Evolutionary conservation across 805 yeast species (phyloP).

Genomic region (Ogataea glucozyma): DNA sequence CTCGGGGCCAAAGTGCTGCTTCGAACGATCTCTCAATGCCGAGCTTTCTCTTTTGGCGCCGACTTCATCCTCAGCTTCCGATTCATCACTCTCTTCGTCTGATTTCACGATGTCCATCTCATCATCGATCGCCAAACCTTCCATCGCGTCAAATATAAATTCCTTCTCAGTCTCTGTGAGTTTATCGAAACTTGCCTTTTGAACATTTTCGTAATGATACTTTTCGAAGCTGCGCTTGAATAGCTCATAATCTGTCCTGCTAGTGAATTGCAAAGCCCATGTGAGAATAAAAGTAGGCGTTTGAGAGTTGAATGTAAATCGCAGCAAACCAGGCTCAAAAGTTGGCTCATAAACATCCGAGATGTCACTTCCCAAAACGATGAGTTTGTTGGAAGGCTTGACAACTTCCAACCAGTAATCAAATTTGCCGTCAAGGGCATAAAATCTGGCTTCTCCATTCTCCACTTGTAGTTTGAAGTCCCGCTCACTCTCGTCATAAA

Average conservation of each 20-base stretch:
- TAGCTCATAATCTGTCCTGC: constrained; percentile 39
- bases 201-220: constrained; percentile 61
- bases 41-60: constrained; percentile 35
- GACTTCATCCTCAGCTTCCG: constrained; percentile 32
- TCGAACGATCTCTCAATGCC: not conserved
- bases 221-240: constrained; percentile 57
- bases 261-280: constrained; percentile 60
- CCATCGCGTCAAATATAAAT: constrained; percentile 58
- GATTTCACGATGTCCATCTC: constrained; percentile 33
- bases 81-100: constrained; percentile 30
- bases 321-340: constrained; percentile 54
- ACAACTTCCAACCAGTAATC: constrained; percentile 53
- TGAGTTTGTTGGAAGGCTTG: constrained; percentile 23
- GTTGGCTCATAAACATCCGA: constrained; percentile 59
- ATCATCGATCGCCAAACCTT: constrained; percentile 39
- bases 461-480: constrained; percentile 46
- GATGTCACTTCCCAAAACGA: constrained; percentile 43
- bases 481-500: constrained; percentile 55
- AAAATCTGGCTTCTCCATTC: constrained; percentile 38
- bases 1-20: constrained; percentile 34
- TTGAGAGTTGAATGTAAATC: constrained; percentile 67
- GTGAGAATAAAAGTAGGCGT: constrained; percentile 48
- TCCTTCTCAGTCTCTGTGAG: constrained; percentile 47
- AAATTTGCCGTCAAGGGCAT: constrained; percentile 51
- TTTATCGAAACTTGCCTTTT: constrained; percentile 50